Percentiles rank a stretch among this genome's conserved stretches.
Conservation (phyloP, 2,329 filamentous ascomycete genomes). For the Talaromyces sp. region DNA sequence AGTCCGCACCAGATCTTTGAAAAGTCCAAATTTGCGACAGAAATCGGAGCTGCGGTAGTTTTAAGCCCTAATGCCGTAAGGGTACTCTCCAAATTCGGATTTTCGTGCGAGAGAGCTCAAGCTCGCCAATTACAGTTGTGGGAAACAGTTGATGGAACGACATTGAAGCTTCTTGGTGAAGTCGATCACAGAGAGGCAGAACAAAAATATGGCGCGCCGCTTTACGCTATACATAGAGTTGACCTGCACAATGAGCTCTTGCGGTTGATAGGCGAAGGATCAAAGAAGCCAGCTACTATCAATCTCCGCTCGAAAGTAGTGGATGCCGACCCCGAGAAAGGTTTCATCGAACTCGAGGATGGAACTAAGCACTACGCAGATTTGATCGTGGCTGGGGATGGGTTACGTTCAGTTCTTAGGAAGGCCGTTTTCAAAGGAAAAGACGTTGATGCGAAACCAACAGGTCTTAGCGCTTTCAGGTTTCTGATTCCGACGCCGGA, state of each 20-base stretch:
- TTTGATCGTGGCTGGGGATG: slow-evolving; percentile 33
- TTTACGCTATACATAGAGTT: slow-evolving; percentile 27
- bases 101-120: slow-evolving; percentile 26
- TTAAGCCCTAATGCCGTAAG: slow-evolving; percentile 28
- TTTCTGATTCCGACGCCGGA: slow-evolving; percentile 24
- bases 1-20: slow-evolving; percentile 25
- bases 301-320: slow-evolving; percentile 23
- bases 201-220: slow-evolving; percentile 23
- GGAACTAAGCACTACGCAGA: slow-evolving; percentile 26
- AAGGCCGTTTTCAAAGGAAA: slow-evolving; percentile 17
- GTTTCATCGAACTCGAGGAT: slow-evolving; percentile 22
- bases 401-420: slow-evolving; percentile 24
- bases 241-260: slow-evolving; percentile 29
- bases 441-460: slow-evolving; percentile 1
- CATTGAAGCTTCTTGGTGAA: slow-evolving; percentile 17
- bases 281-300: slow-evolving; percentile 19
- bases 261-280: slow-evolving; percentile 17
- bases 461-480: slow-evolving; percentile 26
- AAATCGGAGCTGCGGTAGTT: slow-evolving; percentile 30
- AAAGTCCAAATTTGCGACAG: slow-evolving; percentile 28
- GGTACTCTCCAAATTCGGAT: slow-evolving; percentile 27
- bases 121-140: slow-evolving; percentile 22
- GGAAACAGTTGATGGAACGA: slow-evolving; percentile 23
- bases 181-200: slow-evolving; percentile 15
- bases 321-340: slow-evolving; percentile 22